phyloP scores from a whole-genome alignment of 352 stramenopile species.

The Phytophthora crassamura region DNA sequence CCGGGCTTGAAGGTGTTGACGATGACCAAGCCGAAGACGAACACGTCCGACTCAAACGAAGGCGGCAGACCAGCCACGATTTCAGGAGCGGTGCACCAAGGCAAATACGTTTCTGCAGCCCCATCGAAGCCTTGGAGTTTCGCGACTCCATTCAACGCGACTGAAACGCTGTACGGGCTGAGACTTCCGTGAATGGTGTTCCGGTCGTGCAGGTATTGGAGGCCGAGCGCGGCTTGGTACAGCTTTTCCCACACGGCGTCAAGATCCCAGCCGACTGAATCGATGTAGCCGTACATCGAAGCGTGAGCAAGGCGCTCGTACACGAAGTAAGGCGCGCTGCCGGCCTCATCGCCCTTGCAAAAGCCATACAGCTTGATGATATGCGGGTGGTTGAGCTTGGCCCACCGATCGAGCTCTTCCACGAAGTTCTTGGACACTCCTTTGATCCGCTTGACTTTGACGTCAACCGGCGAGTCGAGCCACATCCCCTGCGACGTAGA shows the following conservation, averaged over 20 bases:
- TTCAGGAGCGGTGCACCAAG: slow-evolving; percentile 3
- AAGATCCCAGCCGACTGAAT: not conserved
- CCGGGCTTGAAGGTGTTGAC: not conserved
- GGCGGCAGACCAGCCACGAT: slow-evolving; percentile 7
- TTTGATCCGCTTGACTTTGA: slow-evolving; percentile 4
- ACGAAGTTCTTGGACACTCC: slow-evolving; percentile 7
- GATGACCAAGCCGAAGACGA: slow-evolving; percentile 10
- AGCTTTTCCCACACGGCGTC: slow-evolving; percentile 20
- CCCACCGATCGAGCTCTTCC: slow-evolving; percentile 21
- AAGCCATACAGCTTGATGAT: slow-evolving; percentile 36
- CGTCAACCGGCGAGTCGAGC: slow-evolving; percentile 7
- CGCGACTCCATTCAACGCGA: slow-evolving; percentile 11
- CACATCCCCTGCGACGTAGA: not conserved
- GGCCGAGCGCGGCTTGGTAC: slow-evolving; percentile 31
- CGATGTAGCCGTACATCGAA: not conserved
- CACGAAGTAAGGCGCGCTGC: slow-evolving; percentile 25
- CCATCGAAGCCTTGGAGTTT: slow-evolving; percentile 17
- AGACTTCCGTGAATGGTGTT: slow-evolving; percentile 28
- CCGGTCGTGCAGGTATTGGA: slow-evolving; percentile 39
- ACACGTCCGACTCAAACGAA: slow-evolving; percentile 22
- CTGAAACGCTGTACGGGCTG: slow-evolving; percentile 4
- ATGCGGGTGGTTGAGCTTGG: slow-evolving; percentile 28
- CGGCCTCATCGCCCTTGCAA: not conserved
- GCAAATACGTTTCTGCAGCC: not conserved
- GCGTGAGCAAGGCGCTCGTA: slow-evolving; percentile 5